Conservation (phyloP, 768 basidiomycete genomes). For the Tephrocybe sp. region DNA sequence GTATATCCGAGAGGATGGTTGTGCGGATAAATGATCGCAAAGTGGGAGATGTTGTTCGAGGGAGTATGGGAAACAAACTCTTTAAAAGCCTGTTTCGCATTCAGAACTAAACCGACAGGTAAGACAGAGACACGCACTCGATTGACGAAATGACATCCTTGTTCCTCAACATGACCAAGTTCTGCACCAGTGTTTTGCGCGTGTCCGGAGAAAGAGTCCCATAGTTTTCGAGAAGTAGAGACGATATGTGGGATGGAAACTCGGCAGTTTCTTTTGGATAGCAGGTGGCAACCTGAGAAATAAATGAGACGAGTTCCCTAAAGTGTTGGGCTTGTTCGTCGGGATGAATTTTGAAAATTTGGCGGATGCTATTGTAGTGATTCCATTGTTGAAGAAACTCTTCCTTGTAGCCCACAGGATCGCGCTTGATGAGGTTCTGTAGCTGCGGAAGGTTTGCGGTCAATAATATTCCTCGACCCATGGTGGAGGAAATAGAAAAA, state of each 20-base stretch:
- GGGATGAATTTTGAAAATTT: slow-evolving; percentile 81
- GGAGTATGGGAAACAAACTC: slow-evolving; percentile 90
- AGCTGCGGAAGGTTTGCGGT: slow-evolving; percentile 91
- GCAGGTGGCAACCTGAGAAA: slow-evolving; percentile 81
- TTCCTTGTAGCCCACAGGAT: slow-evolving; percentile 86
- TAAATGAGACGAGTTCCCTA: slow-evolving; percentile 84
- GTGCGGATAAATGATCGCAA: slow-evolving; percentile 86
- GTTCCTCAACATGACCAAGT: slow-evolving; percentile 89
- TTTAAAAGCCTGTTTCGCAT: slow-evolving; percentile 65
- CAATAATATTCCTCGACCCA: slow-evolving; percentile 72
- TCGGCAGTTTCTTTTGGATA: slow-evolving; percentile 90
- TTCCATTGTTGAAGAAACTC: slow-evolving; percentile 98
- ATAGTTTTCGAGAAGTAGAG: slow-evolving; percentile 77
- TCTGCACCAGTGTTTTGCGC: slow-evolving; percentile 82
- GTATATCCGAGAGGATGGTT: slow-evolving; percentile 92
- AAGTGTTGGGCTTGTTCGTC: slow-evolving; percentile 85
- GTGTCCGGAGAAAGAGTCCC: slow-evolving; percentile 75
- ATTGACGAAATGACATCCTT: slow-evolving; percentile 91
- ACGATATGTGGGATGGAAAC: slow-evolving; percentile 78
- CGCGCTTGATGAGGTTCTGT: slow-evolving; percentile 95
- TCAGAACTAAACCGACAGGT: slow-evolving; percentile 1
- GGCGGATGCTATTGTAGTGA: slow-evolving; percentile 84
- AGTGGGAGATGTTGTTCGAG: slow-evolving; percentile 85
- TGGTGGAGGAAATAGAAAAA: slow-evolving; percentile 19
- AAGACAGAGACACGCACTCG: slow-evolving; percentile 55